Evolutionary conservation across 495 filamentous ascomycete species (phyloP), one percentile per base, ranked within the genome.

Genomic region (Aspergillus leporis): DNA sequence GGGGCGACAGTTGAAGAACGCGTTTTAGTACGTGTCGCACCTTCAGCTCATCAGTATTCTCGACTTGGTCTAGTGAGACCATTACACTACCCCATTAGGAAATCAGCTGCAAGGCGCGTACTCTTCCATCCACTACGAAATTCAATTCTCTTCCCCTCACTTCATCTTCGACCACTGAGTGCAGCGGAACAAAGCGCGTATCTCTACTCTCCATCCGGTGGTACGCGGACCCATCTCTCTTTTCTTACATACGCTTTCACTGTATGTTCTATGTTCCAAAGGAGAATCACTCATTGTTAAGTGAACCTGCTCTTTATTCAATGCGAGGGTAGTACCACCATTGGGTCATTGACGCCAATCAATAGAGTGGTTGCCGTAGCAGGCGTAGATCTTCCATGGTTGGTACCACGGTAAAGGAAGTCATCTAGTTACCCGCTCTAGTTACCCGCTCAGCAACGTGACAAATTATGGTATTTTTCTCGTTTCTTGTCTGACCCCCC

Each of bases 71-170:
- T 47, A 14, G 6, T 23, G 5, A 23, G 18, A 21, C 1, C 13
- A 7, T n/a, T 21, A 10, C 19, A 22, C 7, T 16, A 10, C 43
- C 16, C 7, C 16, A 23, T 47, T 47, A n/a, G 21, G 43, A n/a
- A 21, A n/a, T 21, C 21, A 22, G 18, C 5, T 47, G 43, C 43
- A 47, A 47, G 43, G 43, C 43, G 43, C 43, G 43, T 47, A 13
- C 7, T n/a, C 10, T 40, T n/a, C 12, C 12, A 40, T 40, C 36
- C 36, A 40, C 16, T 40, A 47, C 43, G 21, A 47, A 19, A 23
- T 19, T 18, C 43, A 47, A 47, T 47, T 22, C 43, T 47, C 21
- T 21, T 47, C 43, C 21, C 43, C 43, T 47, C 43, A 47, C 43
- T 21, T 47, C 18, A 9, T 47, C 21, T n/a, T n/a, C 43, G 10